Conservation (phyloP, 75 land plant genomes). For the Pseudotsuga menziesii region DNA sequence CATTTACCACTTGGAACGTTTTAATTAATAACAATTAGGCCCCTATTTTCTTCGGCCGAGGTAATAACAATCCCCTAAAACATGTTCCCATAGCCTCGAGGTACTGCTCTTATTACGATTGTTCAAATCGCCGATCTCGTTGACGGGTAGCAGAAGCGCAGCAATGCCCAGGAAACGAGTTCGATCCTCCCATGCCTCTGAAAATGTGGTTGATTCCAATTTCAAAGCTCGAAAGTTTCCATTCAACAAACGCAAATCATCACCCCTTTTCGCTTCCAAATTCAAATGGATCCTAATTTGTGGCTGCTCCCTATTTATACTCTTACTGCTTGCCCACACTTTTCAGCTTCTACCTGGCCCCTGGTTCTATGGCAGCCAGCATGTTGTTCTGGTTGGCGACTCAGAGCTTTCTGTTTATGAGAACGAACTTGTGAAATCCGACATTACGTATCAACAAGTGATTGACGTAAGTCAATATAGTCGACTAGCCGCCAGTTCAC, state of each 20-base stretch:
- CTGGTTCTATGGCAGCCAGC: neutral
- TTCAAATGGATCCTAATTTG: neutral
- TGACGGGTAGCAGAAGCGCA: neutral
- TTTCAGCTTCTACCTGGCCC: neutral
- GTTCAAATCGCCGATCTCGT: too few species aligned
- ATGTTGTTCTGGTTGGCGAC: neutral
- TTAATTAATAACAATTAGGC: too few species aligned
- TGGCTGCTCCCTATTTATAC: neutral
- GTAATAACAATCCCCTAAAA: too few species aligned
- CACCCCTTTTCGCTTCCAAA: neutral
- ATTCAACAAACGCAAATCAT: neutral
- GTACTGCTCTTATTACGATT: too few species aligned
- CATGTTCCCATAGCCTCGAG: too few species aligned
- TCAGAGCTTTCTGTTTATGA: slow-evolving; percentile 33
- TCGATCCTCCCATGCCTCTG: neutral
- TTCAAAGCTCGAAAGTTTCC: neutral
- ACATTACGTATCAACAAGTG: slow-evolving; percentile 38
- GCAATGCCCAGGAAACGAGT: slow-evolving; percentile 1
- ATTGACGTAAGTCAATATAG: slow-evolving; percentile 40
- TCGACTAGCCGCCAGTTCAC: neutral
- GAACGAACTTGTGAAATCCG: slow-evolving; percentile 48
- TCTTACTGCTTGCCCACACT: too few species aligned
- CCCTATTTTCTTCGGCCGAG: too few species aligned
- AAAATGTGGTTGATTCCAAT: neutral
- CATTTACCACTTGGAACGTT: too few species aligned